These are phyloP conservation scores for Kwoniella sp. DNA, from an alignment of 768 basidiomycete genomes.

Conservation along the genomic window DNA sequence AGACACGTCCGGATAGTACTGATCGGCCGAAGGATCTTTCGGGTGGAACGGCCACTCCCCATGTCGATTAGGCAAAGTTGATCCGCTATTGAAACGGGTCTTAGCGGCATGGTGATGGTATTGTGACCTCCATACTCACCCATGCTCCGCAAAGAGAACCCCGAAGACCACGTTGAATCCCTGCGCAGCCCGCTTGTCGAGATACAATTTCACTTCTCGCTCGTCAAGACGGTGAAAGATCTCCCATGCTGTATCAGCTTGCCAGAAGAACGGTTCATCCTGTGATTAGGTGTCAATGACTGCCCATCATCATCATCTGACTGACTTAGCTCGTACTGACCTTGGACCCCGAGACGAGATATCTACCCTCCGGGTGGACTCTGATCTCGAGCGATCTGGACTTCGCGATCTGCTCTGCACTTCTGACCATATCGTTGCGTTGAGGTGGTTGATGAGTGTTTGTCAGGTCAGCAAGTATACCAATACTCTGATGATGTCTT, in stretches of 20 bases:
- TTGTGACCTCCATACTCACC: slow-evolving; percentile 12
- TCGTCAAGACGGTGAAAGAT: slow-evolving; percentile 19
- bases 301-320: no score
- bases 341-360: background rate
- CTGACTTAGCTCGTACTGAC: background rate
- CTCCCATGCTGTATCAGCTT: slow-evolving; percentile 32
- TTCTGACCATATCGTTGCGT: slow-evolving; percentile 3
- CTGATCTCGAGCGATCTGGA: slow-evolving; percentile 9
- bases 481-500: no score
- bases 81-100: background rate
- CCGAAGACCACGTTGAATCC: slow-evolving; percentile 28
- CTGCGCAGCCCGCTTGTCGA: slow-evolving; percentile 16
- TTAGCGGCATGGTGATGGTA: background rate
- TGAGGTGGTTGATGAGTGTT: background rate
- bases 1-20: slow-evolving; percentile 9
- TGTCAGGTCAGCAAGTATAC: background rate
- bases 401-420: background rate
- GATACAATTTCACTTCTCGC: slow-evolving; percentile 19
- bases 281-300: background rate
- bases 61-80: slow-evolving; percentile 21
- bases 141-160: slow-evolving; percentile 26
- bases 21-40: background rate
- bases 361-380: slow-evolving; percentile 9
- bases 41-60: slow-evolving; percentile 24
- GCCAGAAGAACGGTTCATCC: slow-evolving; percentile 18